Evolutionary conservation across 495 filamentous ascomycete genomes (phyloP).

Genomic region (Trichocladium antarcticum): DNA sequence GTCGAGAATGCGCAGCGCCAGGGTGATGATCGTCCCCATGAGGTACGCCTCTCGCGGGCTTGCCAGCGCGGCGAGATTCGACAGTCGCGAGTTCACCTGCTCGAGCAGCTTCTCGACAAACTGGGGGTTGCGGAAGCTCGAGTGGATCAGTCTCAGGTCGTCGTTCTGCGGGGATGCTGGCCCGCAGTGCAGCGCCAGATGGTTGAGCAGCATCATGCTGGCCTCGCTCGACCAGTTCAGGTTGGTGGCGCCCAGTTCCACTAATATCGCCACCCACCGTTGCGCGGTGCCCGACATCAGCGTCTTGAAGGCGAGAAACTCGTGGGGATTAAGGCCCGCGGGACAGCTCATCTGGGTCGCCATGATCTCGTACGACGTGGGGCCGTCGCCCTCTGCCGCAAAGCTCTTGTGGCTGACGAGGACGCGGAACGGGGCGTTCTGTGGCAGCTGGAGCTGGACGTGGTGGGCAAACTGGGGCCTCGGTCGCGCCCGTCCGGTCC

Average conservation of each 20-base stretch:
- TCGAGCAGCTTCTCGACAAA: constrained; percentile 38
- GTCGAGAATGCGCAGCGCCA: constrained; percentile 23
- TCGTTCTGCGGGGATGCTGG: constrained; percentile 23
- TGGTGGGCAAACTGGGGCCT: constrained; percentile 31
- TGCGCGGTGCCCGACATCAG: constrained; percentile 34
- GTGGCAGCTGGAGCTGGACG: constrained; percentile 26
- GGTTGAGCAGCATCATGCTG: constrained; percentile 30
- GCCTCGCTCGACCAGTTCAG: constrained; percentile 44
- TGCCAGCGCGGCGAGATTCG: constrained; percentile 20
- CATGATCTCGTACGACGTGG: constrained; percentile 45
- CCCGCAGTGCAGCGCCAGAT: constrained; percentile 40
- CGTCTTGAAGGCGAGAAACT: constrained; percentile 42
- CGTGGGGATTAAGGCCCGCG: constrained; percentile 33
- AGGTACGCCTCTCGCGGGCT: constrained; percentile 45
- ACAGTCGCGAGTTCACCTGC: constrained; percentile 33
- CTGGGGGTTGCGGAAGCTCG: constrained; percentile 32
- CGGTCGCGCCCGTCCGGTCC: constrained; percentile 22
- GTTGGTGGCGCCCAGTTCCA: constrained; percentile 43
- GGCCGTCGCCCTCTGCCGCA: constrained; percentile 24
- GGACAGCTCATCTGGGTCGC: constrained; percentile 44
- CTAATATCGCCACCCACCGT: constrained; percentile 40
- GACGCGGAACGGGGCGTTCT: constrained; percentile 13
- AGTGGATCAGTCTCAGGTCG: constrained; percentile 32
- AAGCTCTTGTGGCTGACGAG: constrained; percentile 9
- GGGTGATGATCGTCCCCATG: constrained; percentile 40